Percentiles rank a stretch among this genome's conserved stretches.
Evolutionary conservation across 345 rosid species (phyloP).

Genomic region (Dipteronia dyeriana): DNA sequence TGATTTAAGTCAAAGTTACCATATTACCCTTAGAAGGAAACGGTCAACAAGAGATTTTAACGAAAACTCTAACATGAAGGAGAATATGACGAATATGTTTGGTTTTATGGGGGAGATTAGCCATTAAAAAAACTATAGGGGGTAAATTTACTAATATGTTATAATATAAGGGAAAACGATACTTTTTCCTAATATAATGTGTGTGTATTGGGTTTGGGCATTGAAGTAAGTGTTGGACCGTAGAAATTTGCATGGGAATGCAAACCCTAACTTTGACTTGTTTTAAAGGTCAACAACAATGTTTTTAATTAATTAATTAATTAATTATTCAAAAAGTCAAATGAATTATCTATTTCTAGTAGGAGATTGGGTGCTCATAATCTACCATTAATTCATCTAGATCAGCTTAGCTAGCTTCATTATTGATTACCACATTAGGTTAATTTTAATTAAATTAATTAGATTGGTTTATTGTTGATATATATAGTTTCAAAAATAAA

Average conservation of each 20-base stretch:
- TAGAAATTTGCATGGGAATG: constrained; percentile 12
- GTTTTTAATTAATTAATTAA: too few relatives aligned
- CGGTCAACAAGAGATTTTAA: too few relatives aligned
- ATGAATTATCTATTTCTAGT: not conserved
- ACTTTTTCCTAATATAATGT: too few relatives aligned
- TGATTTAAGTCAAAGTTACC: too few relatives aligned
- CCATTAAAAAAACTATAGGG: too few relatives aligned
- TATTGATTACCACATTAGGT: constrained; percentile 6
- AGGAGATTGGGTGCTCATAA: constrained; percentile 13
- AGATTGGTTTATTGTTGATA: constrained; percentile 1
- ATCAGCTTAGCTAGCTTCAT: not conserved
- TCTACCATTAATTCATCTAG: not conserved
- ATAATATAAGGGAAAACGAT: too few relatives aligned
- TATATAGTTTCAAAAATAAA: too few relatives aligned
- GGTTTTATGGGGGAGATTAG: too few relatives aligned
- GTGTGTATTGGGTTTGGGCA: not conserved
- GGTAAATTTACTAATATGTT: too few relatives aligned
- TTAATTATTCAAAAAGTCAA: not conserved
- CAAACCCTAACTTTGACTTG: constrained; percentile 9
- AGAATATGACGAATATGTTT: too few relatives aligned
- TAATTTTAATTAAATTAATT: not conserved
- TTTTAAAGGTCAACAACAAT: not conserved
- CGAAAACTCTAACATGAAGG: too few relatives aligned
- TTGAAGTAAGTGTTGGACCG: not conserved
- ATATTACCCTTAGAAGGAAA: too few relatives aligned